A percentile compares a stretch with the other conserved stretches of the same genome.
Conservation (phyloP, 768 basidiomycete species). For the Sarcodon aspratus region DNA sequence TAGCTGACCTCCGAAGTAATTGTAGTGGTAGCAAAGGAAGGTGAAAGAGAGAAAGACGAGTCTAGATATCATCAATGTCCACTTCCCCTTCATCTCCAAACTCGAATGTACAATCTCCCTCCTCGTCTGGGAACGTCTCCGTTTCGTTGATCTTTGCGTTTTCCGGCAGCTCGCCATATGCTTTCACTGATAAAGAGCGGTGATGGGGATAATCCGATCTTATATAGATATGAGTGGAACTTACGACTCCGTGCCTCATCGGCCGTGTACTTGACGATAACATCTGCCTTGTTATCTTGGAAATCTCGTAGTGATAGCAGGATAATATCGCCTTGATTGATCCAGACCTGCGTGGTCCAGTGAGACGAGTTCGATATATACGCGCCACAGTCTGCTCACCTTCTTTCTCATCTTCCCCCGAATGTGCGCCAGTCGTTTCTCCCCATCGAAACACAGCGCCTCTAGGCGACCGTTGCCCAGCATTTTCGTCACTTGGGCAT, state of each 20-base stretch:
- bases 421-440: conserved; percentile 95
- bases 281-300: conserved; percentile 99
- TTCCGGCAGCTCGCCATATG: conserved; percentile 94
- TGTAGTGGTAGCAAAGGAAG: conserved; percentile 4
- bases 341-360: conserved; percentile 74
- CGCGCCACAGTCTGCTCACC: conserved; percentile 32
- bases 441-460: conserved; percentile 96
- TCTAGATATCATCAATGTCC: conserved; percentile 83
- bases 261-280: conserved; percentile 97
- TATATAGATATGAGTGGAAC: conserved; percentile 15
- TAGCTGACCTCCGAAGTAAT: background rate
- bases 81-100: conserved; percentile 84
- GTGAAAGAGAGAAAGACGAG: conserved; percentile 13
- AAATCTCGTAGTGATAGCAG: conserved; percentile 93
- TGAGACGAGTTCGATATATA: too few relatives aligned
- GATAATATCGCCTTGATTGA: conserved; percentile 96
- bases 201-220: background rate
- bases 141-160: conserved; percentile 97
- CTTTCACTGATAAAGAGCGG: conserved; percentile 56
- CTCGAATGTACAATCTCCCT: conserved; percentile 82
- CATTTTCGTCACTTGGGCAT: conserved; percentile 98
- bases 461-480: conserved; percentile 95
- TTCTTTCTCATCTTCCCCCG: conserved; percentile 99
- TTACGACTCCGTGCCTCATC: conserved; percentile 81
- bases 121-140: conserved; percentile 85